Evolutionary conservation across 2,329 filamentous ascomycete genomes (phyloP).

Genomic region (Immersiporthe knoxdaviesiana): DNA sequence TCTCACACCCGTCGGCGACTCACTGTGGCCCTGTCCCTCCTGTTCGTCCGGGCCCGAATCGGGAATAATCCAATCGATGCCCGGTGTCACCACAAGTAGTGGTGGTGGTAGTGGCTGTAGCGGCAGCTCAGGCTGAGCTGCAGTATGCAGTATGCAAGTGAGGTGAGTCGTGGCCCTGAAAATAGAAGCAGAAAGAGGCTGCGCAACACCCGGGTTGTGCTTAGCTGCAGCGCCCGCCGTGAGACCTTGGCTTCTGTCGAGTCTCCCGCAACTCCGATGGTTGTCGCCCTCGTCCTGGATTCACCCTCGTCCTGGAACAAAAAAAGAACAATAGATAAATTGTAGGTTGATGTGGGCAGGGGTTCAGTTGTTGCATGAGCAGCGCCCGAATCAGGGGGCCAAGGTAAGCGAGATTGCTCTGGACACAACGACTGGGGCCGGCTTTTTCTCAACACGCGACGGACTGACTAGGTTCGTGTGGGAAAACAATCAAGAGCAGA

Average conservation of each 20-base stretch:
- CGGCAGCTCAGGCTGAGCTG: constrained; percentile 19
- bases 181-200: constrained; percentile 25
- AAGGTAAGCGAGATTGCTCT: constrained; percentile 29
- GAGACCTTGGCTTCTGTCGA: not conserved
- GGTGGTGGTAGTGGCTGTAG: not conserved
- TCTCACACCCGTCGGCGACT: constrained; percentile 23
- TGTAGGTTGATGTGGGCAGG: not conserved
- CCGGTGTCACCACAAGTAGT: constrained; percentile 8
- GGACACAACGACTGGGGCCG: constrained; percentile 23
- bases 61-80: constrained; percentile 6
- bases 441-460: constrained; percentile 17
- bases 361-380: constrained; percentile 17
- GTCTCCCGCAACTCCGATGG: not conserved
- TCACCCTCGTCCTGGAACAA: not conserved
- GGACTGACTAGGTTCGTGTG: constrained; percentile 18
- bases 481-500: not conserved
- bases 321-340: not conserved
- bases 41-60: constrained; percentile 4
- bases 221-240: not conserved
- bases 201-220: constrained; percentile 9
- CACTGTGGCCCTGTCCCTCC: constrained; percentile 13
- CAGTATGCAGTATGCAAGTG: constrained; percentile 18
- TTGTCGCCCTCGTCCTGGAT: not conserved
- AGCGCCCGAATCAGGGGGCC: constrained; percentile 23
- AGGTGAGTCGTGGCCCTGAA: constrained; percentile 14